phyloP scores from a whole-genome alignment of 805 yeast genomes.

The Kodamaea lidongshanica region DNA sequence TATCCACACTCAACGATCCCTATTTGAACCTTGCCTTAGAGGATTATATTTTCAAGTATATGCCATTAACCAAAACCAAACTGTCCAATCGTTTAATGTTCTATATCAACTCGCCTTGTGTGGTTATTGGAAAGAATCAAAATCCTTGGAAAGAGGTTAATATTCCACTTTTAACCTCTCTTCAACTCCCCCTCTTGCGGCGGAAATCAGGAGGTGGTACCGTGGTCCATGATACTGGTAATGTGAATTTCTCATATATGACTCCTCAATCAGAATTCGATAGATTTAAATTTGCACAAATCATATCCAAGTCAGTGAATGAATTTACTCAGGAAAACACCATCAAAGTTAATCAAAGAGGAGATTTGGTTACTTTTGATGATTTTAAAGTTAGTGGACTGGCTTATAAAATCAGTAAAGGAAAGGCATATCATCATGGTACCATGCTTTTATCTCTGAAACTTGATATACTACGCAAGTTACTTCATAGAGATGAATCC shows the following conservation, averaged over 20 bases:
- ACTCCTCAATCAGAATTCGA: constrained; percentile 61
- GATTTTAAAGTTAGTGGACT: constrained; percentile 78
- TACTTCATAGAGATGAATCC: constrained; percentile 46
- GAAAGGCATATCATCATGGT: constrained; percentile 89
- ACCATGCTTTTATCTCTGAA: constrained; percentile 79
- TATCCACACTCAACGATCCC: constrained; percentile 61
- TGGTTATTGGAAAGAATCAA: constrained; percentile 94
- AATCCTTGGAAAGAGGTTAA: constrained; percentile 89
- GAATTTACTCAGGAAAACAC: constrained; percentile 1
- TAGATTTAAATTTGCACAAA: constrained; percentile 47
- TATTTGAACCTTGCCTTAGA: constrained; percentile 76
- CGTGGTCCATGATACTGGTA: constrained; percentile 90
- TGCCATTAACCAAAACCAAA: constrained; percentile 40
- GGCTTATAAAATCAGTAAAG: constrained; percentile 79
- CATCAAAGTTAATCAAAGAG: constrained; percentile 60
- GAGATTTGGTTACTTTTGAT: constrained; percentile 59
- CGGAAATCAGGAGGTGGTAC: constrained; percentile 94
- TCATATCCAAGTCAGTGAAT: constrained; percentile 35
- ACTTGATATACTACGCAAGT: constrained; percentile 50
- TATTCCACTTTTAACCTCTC: constrained; percentile 43
- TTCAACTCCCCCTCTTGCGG: constrained; percentile 63
- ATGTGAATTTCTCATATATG: constrained; percentile 79
- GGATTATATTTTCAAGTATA: constrained; percentile 60
- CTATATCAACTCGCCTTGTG: constrained; percentile 75
- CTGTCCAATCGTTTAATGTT: constrained; percentile 53